A percentile compares a stretch with the other conserved stretches of the same genome.
phyloP scores from a whole-genome alignment of 2,329 filamentous ascomycete species.

The Fusarium virguliforme region DNA sequence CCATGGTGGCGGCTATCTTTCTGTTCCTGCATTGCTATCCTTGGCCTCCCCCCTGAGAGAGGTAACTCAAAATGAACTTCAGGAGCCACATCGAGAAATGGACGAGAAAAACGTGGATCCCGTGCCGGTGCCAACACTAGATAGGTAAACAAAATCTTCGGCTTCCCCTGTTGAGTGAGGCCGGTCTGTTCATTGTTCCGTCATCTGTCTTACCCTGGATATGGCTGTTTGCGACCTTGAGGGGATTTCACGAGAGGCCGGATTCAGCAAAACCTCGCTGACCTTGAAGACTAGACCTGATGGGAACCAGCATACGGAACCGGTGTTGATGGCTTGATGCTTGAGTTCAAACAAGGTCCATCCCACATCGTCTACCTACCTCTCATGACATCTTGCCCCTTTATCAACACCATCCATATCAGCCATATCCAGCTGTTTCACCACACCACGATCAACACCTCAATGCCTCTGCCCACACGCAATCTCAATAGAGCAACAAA shows the following conservation, averaged over 20 bases:
- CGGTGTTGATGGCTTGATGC: not conserved
- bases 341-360: not conserved
- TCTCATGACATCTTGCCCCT: not conserved
- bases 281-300: not conserved
- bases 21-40: not conserved
- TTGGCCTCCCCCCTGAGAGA: not conserved
- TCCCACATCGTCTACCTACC: not conserved
- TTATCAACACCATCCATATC: not conserved
- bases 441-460: not conserved
- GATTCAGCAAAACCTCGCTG: not conserved
- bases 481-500: slow-evolving; percentile 25
- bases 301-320: too few relatives aligned
- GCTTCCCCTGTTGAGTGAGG: not conserved
- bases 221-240: not conserved
- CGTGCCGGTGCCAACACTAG: not conserved
- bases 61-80: not conserved
- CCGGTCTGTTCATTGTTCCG: not conserved
- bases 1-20: slow-evolving; percentile 4
- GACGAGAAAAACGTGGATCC: not conserved
- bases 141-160: too few relatives aligned
- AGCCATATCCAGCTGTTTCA: not conserved
- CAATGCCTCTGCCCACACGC: not conserved
- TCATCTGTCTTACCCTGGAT: slow-evolving; percentile 3
- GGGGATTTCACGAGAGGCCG: not conserved
- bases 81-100: not conserved